These are phyloP conservation scores for Blepharisma stoltei DNA, from an alignment of 73 alveolate species.

Conservation along the genomic window DNA sequence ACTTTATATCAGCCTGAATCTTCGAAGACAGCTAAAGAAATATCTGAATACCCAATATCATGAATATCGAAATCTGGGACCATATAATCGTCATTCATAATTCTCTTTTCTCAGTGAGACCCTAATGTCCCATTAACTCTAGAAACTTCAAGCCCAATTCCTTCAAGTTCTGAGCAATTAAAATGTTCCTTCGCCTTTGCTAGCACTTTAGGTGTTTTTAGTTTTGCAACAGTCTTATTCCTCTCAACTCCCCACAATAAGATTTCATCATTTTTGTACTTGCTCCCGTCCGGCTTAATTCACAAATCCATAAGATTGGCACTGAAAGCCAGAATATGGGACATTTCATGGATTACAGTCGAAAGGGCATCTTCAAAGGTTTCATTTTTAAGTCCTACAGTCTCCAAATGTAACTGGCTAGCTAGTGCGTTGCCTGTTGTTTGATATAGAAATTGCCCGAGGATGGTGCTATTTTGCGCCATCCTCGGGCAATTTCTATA, in stretches of 20 bases:
- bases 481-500: no score
- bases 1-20: slow-evolving; percentile 19
- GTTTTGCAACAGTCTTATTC: background rate
- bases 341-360: background rate
- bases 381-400: background rate
- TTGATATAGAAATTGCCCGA: no score
- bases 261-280: background rate
- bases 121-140: slow-evolving; percentile 41
- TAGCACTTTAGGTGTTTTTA: slow-evolving; percentile 6
- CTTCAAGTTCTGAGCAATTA: background rate
- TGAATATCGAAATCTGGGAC: background rate
- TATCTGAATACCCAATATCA: background rate
- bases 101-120: slow-evolving; percentile 23
- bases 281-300: slow-evolving; percentile 7
- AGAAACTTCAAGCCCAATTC: slow-evolving; percentile 44
- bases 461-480: no score
- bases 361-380: background rate
- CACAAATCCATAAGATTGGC: background rate
- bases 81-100: slow-evolving; percentile 15
- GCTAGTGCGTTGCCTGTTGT: no score
- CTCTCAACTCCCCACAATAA: background rate
- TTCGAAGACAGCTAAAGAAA: background rate
- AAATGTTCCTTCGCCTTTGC: slow-evolving; percentile 26
- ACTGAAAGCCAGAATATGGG: background rate
- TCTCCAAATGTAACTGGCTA: background rate